Evolutionary conservation across 2,329 filamentous ascomycete species (phyloP).

Genomic region (Aspergillus bombycis): DNA sequence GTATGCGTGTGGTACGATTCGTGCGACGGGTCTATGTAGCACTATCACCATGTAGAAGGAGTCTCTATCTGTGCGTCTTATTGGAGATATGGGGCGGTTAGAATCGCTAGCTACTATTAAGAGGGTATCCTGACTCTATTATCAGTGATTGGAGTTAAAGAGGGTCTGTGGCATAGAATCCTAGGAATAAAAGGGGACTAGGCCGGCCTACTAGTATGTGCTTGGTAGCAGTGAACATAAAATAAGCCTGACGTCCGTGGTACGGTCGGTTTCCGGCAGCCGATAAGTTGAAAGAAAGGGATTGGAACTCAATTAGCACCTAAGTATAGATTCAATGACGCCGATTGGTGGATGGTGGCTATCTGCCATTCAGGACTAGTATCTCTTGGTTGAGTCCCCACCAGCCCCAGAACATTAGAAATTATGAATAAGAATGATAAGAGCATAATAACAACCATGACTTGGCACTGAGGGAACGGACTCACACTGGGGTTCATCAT

Average conservation of each 20-base stretch:
- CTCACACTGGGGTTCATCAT: neutral
- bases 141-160: no score
- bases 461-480: neutral
- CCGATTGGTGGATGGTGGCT: neutral
- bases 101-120: no score
- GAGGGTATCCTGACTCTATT: no score
- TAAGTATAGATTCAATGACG: neutral
- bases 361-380: neutral
- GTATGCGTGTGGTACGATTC: neutral
- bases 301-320: neutral
- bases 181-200: no score
- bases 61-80: no score
- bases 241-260: neutral
- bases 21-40: neutral
- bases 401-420: neutral
- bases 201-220: no score
- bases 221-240: no score
- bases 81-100: no score
- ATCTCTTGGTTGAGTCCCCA: neutral
- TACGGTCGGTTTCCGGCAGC: neutral
- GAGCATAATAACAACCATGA: no score
- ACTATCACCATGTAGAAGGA: neutral
- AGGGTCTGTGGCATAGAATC: no score
- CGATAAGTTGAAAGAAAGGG: neutral
- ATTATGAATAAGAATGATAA: neutral